Percentiles rank a stretch among this genome's conserved stretches.
These are phyloP conservation scores for Oryza glumipatula DNA, from an alignment of 176 grass and related monocot species.

Conservation along the genomic window DNA sequence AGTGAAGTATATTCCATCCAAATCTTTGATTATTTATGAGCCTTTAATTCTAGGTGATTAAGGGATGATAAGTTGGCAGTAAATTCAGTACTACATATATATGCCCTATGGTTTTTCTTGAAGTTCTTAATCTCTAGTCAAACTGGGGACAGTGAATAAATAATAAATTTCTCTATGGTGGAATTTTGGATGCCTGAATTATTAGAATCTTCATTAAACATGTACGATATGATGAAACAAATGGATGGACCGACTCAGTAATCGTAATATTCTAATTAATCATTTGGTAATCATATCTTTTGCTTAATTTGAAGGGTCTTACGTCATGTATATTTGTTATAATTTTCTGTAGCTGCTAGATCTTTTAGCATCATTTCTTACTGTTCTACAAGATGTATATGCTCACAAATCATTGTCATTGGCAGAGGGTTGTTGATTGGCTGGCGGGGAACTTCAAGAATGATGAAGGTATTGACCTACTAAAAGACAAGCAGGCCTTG, in stretches of 20 bases:
- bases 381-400: neutral
- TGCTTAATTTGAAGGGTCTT: neutral
- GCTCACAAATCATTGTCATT: slow-evolving; percentile 7
- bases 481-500: slow-evolving; percentile 81
- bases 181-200: neutral
- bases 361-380: neutral
- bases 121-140: neutral
- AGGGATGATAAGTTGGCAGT: neutral
- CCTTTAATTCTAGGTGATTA: neutral
- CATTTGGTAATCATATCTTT: neutral
- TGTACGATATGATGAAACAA: neutral
- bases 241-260: neutral
- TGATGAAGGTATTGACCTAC: slow-evolving; percentile 68
- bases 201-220: neutral
- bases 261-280: neutral
- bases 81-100: neutral
- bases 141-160: neutral
- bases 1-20: no score
- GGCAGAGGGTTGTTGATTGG: slow-evolving; percentile 81
- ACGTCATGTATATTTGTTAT: neutral
- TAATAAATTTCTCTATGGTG: neutral
- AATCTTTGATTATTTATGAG: slow-evolving; percentile 2
- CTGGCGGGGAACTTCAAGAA: slow-evolving; percentile 63
- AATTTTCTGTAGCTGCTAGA: neutral
- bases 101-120: neutral